phyloP scores from a whole-genome alignment of 192 early-diverging fungal species.

The Coemansia sp. region DNA sequence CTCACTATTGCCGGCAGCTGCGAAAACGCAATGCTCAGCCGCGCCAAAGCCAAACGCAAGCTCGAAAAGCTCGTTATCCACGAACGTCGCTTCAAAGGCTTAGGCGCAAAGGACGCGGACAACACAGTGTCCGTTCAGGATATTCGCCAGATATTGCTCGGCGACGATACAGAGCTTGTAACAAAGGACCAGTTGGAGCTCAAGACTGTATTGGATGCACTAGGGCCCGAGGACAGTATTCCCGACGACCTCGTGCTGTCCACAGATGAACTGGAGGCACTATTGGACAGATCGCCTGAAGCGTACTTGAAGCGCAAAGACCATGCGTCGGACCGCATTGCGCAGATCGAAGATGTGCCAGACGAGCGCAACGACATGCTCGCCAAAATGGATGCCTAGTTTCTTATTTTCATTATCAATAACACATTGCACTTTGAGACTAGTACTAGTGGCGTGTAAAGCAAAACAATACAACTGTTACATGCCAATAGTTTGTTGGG shows the following conservation, averaged over 20 bases:
- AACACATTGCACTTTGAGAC: too few relatives aligned
- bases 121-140: conserved; percentile 57
- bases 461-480: too few relatives aligned
- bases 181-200: conserved; percentile 32
- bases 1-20: conserved; percentile 82
- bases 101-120: not conserved
- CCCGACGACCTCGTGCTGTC: conserved; percentile 30
- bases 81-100: conserved; percentile 75
- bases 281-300: conserved; percentile 37
- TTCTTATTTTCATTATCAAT: not conserved
- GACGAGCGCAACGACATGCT: conserved; percentile 47
- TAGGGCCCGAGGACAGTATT: conserved; percentile 23
- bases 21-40: conserved; percentile 78
- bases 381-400: conserved; percentile 19
- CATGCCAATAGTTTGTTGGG: too few relatives aligned
- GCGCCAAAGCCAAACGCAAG: conserved; percentile 80
- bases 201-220: conserved; percentile 11
- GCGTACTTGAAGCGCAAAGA: conserved; percentile 22
- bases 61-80: conserved; percentile 96
- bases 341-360: conserved; percentile 19
- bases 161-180: conserved; percentile 67
- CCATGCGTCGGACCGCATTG: conserved; percentile 14
- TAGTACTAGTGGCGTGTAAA: too few relatives aligned
- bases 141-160: conserved; percentile 69
- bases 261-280: conserved; percentile 21